These are phyloP conservation scores for Ganoderma leucocontextum DNA, from an alignment of 1,284 basidiomycete genomes.

Conservation along the genomic window DNA sequence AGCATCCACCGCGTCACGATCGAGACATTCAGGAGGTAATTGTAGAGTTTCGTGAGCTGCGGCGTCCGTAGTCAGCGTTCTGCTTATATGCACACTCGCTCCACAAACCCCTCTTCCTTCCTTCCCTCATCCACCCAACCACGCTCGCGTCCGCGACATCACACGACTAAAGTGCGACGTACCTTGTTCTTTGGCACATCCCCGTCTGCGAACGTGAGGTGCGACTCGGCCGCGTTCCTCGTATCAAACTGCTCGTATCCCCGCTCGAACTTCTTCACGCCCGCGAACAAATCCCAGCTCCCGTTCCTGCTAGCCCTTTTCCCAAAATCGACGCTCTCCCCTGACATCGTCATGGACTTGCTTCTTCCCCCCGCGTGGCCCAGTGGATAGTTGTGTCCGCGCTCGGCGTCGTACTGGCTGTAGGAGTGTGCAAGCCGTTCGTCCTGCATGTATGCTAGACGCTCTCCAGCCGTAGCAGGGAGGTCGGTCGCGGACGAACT, in stretches of 20 bases:
- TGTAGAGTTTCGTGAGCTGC: conserved; percentile 68
- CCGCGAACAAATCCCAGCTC: conserved; percentile 63
- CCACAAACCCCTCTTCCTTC: neutral
- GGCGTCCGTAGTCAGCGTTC: conserved; percentile 10
- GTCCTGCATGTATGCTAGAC: conserved; percentile 24
- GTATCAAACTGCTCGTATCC: conserved; percentile 68
- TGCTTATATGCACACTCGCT: neutral
- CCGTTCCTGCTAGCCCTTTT: conserved; percentile 31
- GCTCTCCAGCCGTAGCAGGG: neutral
- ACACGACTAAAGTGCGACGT: conserved; percentile 20
- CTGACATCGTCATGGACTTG: conserved; percentile 23
- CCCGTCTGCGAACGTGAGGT: conserved; percentile 70
- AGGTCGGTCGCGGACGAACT: conserved; percentile 11
- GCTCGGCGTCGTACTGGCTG: conserved; percentile 36
- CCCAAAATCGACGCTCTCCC: conserved; percentile 25
- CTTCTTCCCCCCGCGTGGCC: neutral
- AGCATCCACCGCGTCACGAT: conserved; percentile 85
- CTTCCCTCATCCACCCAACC: neutral
- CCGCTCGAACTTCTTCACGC: conserved; percentile 50
- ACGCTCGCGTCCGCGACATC: neutral
- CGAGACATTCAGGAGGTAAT: conserved; percentile 80
- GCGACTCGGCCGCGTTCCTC: conserved; percentile 59
- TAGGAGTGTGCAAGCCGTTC: conserved; percentile 30
- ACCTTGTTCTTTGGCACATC: conserved; percentile 67
- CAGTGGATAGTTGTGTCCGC: conserved; percentile 31